Percentiles rank a stretch among this genome's conserved stretches.
Conservation (phyloP, 2,329 filamentous ascomycete species). For the Trichothecium sympodiale region DNA sequence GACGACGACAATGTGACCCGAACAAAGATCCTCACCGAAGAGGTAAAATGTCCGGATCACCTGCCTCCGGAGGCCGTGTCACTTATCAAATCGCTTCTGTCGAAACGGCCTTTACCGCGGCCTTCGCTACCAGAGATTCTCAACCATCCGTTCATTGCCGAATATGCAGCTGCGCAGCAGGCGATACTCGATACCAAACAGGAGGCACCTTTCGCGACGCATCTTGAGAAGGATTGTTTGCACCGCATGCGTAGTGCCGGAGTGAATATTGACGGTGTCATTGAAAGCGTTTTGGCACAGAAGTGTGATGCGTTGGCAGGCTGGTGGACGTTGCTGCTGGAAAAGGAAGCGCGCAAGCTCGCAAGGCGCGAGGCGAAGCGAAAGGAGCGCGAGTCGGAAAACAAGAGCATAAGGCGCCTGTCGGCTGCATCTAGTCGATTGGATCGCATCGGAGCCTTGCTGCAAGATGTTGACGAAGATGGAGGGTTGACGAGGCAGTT, state of each 20-base stretch:
- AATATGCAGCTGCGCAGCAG: slow-evolving; percentile 79
- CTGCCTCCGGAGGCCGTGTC: slow-evolving; percentile 68
- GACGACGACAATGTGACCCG: slow-evolving; percentile 87
- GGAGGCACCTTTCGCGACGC: slow-evolving; percentile 71
- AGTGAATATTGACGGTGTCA: slow-evolving; percentile 86
- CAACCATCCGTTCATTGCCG: slow-evolving; percentile 74
- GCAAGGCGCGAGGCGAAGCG: slow-evolving; percentile 69
- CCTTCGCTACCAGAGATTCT: slow-evolving; percentile 79
- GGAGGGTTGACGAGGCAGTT: slow-evolving; percentile 39
- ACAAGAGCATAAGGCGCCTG: slow-evolving; percentile 66
- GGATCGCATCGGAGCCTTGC: slow-evolving; percentile 65
- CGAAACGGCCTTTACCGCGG: slow-evolving; percentile 76
- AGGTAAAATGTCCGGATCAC: slow-evolving; percentile 74
- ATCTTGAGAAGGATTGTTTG: slow-evolving; percentile 80
- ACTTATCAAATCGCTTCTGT: slow-evolving; percentile 70
- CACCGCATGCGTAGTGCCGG: slow-evolving; percentile 89
- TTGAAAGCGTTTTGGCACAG: slow-evolving; percentile 85
- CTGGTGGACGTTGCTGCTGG: slow-evolving; percentile 91
- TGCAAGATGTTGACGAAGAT: slow-evolving; percentile 73
- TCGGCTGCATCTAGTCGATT: slow-evolving; percentile 84
- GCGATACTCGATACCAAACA: slow-evolving; percentile 76
- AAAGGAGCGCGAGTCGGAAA: slow-evolving; percentile 73
- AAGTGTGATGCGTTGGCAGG: slow-evolving; percentile 83
- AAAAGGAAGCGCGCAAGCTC: slow-evolving; percentile 89
- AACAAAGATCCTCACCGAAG: slow-evolving; percentile 70